phyloP scores from a whole-genome alignment of 192 early-diverging fungal species.

The Linnemannia hyalina region DNA sequence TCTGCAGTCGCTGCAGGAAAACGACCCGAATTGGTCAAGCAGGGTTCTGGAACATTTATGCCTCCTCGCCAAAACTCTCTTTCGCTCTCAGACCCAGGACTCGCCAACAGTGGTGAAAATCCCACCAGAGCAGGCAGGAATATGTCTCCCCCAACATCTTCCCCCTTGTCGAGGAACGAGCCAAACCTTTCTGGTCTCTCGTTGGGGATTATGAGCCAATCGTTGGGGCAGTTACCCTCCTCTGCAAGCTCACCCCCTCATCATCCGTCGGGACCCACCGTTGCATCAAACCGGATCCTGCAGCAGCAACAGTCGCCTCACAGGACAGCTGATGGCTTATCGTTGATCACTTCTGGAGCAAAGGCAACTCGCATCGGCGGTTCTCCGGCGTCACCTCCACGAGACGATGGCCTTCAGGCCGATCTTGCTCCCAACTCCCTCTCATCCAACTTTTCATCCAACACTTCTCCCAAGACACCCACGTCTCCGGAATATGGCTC shows the following conservation, averaged over 20 bases:
- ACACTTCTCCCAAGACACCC: conserved; percentile 32
- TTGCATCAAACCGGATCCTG: neutral
- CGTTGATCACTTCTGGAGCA: conserved; percentile 32
- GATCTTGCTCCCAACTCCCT: conserved; percentile 34
- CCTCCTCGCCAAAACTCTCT: conserved; percentile 17
- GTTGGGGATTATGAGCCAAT: conserved; percentile 33
- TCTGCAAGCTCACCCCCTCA: neutral
- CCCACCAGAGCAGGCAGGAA: neutral
- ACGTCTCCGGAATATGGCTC: conserved; percentile 46
- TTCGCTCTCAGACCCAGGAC: conserved; percentile 45
- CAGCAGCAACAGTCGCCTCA: neutral
- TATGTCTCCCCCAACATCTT: conserved; percentile 13
- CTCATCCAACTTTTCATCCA: conserved; percentile 43
- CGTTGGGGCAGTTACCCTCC: conserved; percentile 31
- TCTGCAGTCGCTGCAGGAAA: neutral
- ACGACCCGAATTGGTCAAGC: conserved; percentile 30
- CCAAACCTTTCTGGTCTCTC: conserved; percentile 40
- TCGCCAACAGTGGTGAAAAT: conserved; percentile 11
- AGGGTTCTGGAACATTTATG: conserved; percentile 30
- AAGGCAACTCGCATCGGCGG: conserved; percentile 27
- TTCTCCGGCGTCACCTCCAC: conserved; percentile 15
- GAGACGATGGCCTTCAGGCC: neutral
- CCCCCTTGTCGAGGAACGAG: conserved; percentile 8
- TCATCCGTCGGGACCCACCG: neutral
- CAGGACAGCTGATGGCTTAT: conserved; percentile 19